Evolutionary conservation across 1,284 basidiomycete genomes (phyloP).

Genomic region (Puccinia horiana): DNA sequence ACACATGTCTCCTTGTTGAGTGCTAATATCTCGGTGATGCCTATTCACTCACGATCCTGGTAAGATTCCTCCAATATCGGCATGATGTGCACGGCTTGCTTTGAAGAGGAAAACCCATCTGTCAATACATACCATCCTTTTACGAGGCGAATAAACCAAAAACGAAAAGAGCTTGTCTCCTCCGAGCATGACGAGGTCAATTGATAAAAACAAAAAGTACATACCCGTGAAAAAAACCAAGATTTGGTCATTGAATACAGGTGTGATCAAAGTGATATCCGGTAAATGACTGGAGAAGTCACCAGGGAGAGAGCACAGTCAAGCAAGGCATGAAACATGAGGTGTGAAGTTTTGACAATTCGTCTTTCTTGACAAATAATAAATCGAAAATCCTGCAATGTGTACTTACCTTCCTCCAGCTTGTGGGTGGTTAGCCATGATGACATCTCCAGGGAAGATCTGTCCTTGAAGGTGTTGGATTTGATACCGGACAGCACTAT

Average conservation of each 20-base stretch:
- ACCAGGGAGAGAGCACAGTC: no score
- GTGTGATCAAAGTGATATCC: conserved; percentile 44
- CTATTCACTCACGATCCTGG: conserved; percentile 62
- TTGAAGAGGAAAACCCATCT: not conserved
- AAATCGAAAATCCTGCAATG: not conserved
- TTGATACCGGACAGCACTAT: conserved; percentile 77
- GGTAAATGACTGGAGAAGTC: conserved; percentile 56
- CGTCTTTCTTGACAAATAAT: not conserved
- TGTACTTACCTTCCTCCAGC: conserved; percentile 67
- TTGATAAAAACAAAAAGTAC: not conserved
- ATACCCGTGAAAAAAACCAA: conserved; percentile 46
- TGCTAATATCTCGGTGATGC: not conserved
- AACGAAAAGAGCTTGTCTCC: not conserved
- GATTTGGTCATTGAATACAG: conserved; percentile 28
- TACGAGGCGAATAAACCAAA: not conserved
- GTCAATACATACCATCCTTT: not conserved
- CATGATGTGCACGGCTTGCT: conserved; percentile 47
- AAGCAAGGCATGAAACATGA: not conserved
- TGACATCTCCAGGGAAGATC: conserved; percentile 80
- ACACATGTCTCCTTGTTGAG: not conserved
- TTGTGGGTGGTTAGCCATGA: conserved; percentile 85
- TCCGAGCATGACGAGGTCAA: not conserved
- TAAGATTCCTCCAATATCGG: conserved; percentile 66
- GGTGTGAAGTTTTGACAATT: not conserved
- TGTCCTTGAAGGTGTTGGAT: conserved; percentile 69